These are phyloP conservation scores for Phytophthora ramorum DNA, from an alignment of 352 stramenopile genomes.

Conservation along the genomic window DNA sequence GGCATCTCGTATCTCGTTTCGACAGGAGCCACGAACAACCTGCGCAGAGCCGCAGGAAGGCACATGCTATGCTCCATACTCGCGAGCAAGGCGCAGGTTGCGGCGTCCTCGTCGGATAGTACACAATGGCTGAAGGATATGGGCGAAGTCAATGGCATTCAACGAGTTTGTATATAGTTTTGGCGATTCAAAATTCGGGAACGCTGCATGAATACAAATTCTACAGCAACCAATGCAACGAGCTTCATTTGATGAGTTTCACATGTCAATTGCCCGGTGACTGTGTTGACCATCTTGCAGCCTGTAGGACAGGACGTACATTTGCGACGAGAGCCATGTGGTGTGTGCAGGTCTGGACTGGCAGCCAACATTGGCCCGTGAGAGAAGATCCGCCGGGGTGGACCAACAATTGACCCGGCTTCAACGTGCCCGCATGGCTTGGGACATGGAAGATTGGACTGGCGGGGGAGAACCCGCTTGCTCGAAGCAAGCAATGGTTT, in stretches of 20 bases:
- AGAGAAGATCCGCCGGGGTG: conserved; percentile 24
- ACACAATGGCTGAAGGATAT: conserved; percentile 18
- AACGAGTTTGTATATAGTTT: not conserved
- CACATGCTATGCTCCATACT: conserved; percentile 30
- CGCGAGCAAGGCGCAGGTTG: conserved; percentile 8
- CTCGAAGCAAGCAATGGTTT: conserved; percentile 1
- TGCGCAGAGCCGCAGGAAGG: conserved; percentile 18
- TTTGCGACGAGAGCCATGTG: conserved; percentile 32
- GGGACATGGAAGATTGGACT: conserved; percentile 32
- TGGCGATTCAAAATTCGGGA: not conserved
- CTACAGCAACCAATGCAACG: too few relatives aligned
- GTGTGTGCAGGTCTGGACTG: conserved; percentile 11
- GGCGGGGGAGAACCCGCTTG: not conserved
- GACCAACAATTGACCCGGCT: conserved; percentile 12
- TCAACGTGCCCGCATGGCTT: conserved; percentile 31
- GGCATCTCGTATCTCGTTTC: conserved; percentile 15
- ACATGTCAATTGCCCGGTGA: not conserved
- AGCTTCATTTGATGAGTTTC: too few relatives aligned
- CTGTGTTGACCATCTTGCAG: not conserved
- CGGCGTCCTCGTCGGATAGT: conserved; percentile 14
- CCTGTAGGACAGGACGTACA: not conserved
- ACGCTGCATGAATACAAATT: not conserved
- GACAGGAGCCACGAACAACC: conserved; percentile 25
- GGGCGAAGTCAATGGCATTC: not conserved
- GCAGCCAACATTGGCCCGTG: conserved; percentile 25